phyloP scores from a whole-genome alignment of 306 rosid genomes.

The Cucurbita pepo region DNA sequence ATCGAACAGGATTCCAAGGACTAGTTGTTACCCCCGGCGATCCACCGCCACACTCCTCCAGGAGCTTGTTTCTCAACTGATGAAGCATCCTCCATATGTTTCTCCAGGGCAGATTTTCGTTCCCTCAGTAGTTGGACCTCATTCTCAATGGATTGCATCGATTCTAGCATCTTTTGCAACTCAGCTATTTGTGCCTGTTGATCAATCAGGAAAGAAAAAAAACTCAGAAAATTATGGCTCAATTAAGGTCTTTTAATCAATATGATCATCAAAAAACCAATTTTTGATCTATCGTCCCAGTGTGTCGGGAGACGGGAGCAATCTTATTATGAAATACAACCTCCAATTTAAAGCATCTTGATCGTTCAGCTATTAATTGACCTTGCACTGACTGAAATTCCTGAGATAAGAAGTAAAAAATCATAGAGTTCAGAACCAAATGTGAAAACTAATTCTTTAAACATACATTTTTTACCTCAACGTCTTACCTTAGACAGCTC shows the following conservation, averaged over 20 bases:
- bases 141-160: constrained; percentile 62
- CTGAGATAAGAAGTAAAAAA: constrained; percentile 30
- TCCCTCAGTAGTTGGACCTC: constrained; percentile 67
- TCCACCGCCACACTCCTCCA: constrained; percentile 86
- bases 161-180: constrained; percentile 56
- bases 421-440: not conserved
- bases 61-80: constrained; percentile 64
- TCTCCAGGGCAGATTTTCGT: constrained; percentile 63
- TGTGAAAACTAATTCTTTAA: not conserved
- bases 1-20: not conserved
- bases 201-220: not conserved
- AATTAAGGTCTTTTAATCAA: not conserved
- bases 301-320: not conserved
- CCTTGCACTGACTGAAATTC: constrained; percentile 88
- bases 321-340: constrained; percentile 13
- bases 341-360: constrained; percentile 93
- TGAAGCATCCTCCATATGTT: constrained; percentile 46
- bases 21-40: constrained; percentile 27
- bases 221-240: not conserved
- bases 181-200: constrained; percentile 82
- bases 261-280: not conserved
- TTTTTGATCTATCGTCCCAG: not conserved
- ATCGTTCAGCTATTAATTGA: constrained; percentile 83
- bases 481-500: constrained; percentile 72
- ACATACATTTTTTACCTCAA: not conserved